phyloP scores from a whole-genome alignment of 129 eudicot genomes.

The Flaveria sonorensis region DNA sequence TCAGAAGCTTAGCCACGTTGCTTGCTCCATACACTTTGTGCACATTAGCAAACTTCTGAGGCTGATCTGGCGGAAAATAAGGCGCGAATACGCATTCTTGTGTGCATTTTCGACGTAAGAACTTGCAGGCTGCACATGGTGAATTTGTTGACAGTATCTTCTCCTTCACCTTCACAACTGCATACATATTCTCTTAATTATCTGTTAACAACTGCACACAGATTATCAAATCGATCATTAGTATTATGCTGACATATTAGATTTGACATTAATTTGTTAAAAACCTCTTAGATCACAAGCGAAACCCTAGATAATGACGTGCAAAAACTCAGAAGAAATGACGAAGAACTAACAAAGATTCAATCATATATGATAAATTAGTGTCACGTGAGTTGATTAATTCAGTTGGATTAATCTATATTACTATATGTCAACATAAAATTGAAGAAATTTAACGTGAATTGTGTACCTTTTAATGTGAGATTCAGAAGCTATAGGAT shows the following conservation, averaged over 20 bases:
- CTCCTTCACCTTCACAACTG: conserved; percentile 36
- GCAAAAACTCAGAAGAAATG: background rate
- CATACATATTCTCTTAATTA: conserved; percentile 28
- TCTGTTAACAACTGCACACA: conserved; percentile 31
- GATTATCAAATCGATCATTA: background rate
- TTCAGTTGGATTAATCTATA: background rate
- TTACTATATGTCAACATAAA: background rate
- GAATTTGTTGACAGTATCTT: conserved; percentile 63
- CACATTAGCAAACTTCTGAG: conserved; percentile 69
- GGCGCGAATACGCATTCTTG: conserved; percentile 88
- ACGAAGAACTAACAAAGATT: background rate
- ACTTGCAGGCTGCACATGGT: conserved; percentile 90
- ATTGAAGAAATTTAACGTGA: conserved; percentile 6
- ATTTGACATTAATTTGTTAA: background rate
- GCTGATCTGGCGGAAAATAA: conserved; percentile 86
- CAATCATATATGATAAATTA: background rate
- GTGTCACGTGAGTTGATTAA: background rate
- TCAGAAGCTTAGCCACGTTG: conserved; percentile 71
- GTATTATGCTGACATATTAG: no score
- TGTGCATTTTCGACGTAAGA: conserved; percentile 70
- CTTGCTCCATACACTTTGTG: conserved; percentile 95
- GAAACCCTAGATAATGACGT: conserved; percentile 15
- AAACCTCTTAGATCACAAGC: background rate
- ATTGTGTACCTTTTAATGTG: conserved; percentile 23
- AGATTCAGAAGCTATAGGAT: background rate